phyloP scores from a whole-genome alignment of 306 rosid species.

The Prunus dulcis region DNA sequence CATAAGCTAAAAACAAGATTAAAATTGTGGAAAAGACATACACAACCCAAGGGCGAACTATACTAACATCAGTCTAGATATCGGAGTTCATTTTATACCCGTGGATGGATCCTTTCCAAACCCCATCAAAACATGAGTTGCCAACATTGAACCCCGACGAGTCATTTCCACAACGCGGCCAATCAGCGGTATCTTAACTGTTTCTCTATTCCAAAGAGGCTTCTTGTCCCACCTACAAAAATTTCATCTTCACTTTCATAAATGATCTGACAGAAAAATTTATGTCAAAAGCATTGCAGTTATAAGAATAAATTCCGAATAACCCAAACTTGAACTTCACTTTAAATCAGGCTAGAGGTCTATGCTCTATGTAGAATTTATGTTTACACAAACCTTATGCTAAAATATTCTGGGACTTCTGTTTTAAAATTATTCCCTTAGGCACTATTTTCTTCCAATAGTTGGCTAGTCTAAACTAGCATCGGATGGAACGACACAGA shows the following conservation, averaged over 20 bases:
- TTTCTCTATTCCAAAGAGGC: slow-evolving; percentile 69
- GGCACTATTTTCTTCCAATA: neutral
- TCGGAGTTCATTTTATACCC: slow-evolving; percentile 10
- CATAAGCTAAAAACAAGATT: neutral
- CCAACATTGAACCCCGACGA: slow-evolving; percentile 76
- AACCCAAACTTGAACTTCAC: neutral
- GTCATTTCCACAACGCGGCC: slow-evolving; percentile 57
- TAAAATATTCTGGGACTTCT: neutral
- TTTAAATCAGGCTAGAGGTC: neutral
- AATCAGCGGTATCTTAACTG: slow-evolving; percentile 51
- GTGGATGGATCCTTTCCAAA: slow-evolving; percentile 69
- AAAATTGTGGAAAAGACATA: neutral
- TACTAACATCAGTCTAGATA: neutral
- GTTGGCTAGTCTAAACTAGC: neutral
- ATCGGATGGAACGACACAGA: neutral
- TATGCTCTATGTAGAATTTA: neutral
- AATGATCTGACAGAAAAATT: neutral
- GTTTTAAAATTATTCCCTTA: neutral
- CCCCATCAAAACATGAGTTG: slow-evolving; percentile 70
- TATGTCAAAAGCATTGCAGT: neutral
- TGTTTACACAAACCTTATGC: neutral
- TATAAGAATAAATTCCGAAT: neutral
- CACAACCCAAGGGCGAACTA: neutral
- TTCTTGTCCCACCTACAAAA: slow-evolving; percentile 73
- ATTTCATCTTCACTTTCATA: neutral